Base-by-base conservation (phyloP, 495 filamentous ascomycete species). In the Terfezia boudieri region DNA sequence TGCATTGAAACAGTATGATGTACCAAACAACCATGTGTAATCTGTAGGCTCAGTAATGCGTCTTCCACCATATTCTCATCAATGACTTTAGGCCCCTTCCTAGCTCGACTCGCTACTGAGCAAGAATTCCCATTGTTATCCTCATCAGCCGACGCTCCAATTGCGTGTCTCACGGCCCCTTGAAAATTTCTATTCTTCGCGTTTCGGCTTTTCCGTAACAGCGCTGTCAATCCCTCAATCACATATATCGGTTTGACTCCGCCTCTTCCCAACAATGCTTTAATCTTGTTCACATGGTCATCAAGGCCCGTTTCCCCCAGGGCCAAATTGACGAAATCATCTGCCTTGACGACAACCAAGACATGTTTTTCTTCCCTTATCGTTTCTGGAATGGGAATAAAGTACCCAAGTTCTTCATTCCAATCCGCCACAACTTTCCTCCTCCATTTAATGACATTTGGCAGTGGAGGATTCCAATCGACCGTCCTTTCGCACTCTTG, bases 31-130 rank as follows among this genome's bases (percentile, higher is more conserved):
- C 67, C 62, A 68, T 88, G 79, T 4, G 73, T 59, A 37, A 90
- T 70, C 66, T 93, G 86, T 8, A 90, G 68, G 9, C 71, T 66
- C 10, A 93, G 71, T 6, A 89, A 74, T 17, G 82, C 80, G 59
- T 81, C 78, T 66, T 89, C 83, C 56, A 89, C 73, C 37, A 68
- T 68, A 57, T 85, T 79, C 59, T 88, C 82, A 59, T 84, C 76
- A 36, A 87, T 70, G 56, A 54, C 36, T n/a, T 70, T 66, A 1
- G 67, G 67, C 8, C 68, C 63, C 46, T 67, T 67, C 43, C 72
- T 70, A 50, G 68, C 68, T 37, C 71, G 72, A 12, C 61, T 63
- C 32, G 58, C 52, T 6, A 53, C 26, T 20, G 32, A 8, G 36
- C n/a, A 12, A 22, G 54, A 17, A 14, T 56, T 23, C 14, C 2